Conservation (phyloP, 2,329 filamentous ascomycete genomes). For the Talaromyces marneffei region DNA sequence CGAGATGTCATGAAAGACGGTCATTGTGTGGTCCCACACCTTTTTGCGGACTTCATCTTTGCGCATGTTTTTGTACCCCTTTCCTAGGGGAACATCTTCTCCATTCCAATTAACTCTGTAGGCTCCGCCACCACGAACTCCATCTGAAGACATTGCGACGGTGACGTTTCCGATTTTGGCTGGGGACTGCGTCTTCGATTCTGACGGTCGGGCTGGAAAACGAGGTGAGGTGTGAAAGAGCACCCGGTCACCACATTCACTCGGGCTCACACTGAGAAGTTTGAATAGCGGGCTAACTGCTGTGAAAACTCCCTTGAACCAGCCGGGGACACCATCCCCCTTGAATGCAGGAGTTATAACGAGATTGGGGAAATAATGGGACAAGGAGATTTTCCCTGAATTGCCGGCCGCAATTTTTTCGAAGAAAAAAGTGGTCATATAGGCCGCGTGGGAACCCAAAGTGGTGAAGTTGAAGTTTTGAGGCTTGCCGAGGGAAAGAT, state of each 20-base stretch:
- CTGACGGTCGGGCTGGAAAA: neutral
- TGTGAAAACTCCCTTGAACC: conserved; percentile 3
- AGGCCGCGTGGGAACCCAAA: conserved; percentile 2
- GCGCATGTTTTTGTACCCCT: conserved; percentile 10
- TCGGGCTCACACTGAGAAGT: neutral
- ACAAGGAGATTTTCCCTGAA: neutral
- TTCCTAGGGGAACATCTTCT: neutral
- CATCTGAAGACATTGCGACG: conserved; percentile 3
- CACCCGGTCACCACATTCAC: conserved; percentile 7
- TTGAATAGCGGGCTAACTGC: neutral
- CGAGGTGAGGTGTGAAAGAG: conserved; percentile 8
- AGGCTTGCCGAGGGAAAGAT: conserved; percentile 5
- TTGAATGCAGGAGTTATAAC: conserved; percentile 4
- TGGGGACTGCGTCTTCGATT: neutral
- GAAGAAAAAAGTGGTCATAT: conserved; percentile 9
- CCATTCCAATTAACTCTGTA: conserved; percentile 3
- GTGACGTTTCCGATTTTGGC: neutral
- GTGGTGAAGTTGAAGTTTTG: conserved; percentile 3
- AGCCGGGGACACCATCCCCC: neutral
- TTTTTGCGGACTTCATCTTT: conserved; percentile 6
- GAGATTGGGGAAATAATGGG: conserved; percentile 8
- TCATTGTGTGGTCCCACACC: conserved; percentile 5
- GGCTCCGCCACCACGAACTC: conserved; percentile 1
- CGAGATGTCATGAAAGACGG: conserved; percentile 4
- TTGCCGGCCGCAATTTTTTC: neutral